Base-by-base conservation (phyloP, 805 yeast species). In the Yarrowia sp. region DNA sequence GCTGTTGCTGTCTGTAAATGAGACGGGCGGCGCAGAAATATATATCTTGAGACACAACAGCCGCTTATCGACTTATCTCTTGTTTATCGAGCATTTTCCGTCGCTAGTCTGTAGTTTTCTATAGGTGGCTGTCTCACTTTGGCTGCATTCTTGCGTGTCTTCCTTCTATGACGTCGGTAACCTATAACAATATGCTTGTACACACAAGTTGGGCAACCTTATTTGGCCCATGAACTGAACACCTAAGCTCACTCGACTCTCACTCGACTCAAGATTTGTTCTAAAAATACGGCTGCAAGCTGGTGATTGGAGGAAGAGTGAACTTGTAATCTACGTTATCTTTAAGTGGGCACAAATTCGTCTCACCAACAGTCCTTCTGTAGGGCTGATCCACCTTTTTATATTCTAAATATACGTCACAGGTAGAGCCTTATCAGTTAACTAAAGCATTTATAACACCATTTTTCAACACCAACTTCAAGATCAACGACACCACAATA, bases 81-180 rank as follows among this genome's bases (percentile, higher is more conserved):
- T 26, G 4, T 26, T 26, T 26, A 26, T 26, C 16, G 14, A 9
- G 19, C 19, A 9, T 24, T 24, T n/a, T 17, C 5, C 10, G 10
- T 44, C 4, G 8, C 21, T 8, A 38, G 19, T 1, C 2, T 46
- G 35, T 46, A 17, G 19, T 17, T 28, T 30, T 48, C 9, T 6
- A 19, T 3, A 7, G 38, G 19, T 16, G 4, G 22, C 28, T 48
- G 38, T 48, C 54, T 48, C 38, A 36, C 36, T 46, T 17, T 26
- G 16, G 10, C 12, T 12, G 38, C 38, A 48, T 48, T 48, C 54
- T 48, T 38, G 54, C 54, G 54, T 48, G 54, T 38, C 54, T 48
- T 36, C 38, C 54, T 48, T 24, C 54, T 48, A 48, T 48, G 54
- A 48, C 54, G 54, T 48, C 38, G n/a, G 54, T 48, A 28, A 14